phyloP scores from a whole-genome alignment of 352 stramenopile species.

The Thraustochytrium sp. region DNA sequence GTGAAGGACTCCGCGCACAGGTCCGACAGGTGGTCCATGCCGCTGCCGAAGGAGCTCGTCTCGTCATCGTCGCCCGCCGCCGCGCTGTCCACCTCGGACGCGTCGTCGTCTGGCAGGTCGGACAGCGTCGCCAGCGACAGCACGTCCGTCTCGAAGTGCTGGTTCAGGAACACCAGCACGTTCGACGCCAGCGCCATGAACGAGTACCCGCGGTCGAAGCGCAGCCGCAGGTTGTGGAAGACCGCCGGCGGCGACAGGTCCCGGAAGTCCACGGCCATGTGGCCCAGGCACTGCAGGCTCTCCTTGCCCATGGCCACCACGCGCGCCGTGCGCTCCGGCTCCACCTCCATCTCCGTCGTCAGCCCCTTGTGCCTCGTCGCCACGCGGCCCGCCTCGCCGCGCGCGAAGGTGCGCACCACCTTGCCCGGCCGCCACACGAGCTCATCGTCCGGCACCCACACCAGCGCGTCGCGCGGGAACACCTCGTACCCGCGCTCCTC shows the following conservation, averaged over 20 bases:
- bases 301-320: constrained; percentile 24
- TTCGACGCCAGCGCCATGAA: background rate
- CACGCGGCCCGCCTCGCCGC: background rate
- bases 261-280: background rate
- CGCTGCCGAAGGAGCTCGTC: constrained; percentile 1
- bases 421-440: too few relatives aligned
- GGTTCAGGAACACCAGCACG: constrained; percentile 23
- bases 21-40: background rate
- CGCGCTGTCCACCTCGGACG: background rate
- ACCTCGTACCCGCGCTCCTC: too few relatives aligned
- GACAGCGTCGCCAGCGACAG: constrained; percentile 16
- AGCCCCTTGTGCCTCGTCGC: background rate
- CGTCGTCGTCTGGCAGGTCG: background rate
- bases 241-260: background rate
- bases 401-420: too few relatives aligned
- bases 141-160: constrained; percentile 24
- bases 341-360: background rate
- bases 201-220: constrained; percentile 1
- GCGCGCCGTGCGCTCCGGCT: background rate
- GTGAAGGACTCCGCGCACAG: background rate
- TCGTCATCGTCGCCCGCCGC: background rate
- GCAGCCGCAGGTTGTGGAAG: constrained; percentile 23
- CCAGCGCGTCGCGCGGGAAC: too few relatives aligned
- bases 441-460: too few relatives aligned
- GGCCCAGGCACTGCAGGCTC: constrained; percentile 2